Conservation (phyloP, 2,329 filamentous ascomycete species). For the Exophiala calicioides region DNA sequence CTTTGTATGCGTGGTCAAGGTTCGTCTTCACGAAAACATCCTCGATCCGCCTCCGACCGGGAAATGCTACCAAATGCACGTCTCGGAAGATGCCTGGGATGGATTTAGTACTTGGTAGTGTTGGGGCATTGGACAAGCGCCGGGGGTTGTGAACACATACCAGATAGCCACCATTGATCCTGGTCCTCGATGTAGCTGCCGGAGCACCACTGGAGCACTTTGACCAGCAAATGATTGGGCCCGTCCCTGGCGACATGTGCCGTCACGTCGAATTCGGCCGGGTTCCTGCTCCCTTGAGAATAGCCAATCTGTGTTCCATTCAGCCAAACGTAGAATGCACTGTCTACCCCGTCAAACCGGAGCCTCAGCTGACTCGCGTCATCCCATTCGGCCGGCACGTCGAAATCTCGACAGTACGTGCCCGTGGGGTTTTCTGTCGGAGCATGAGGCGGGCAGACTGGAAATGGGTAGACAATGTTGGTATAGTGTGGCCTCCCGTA, state of each 20-base stretch:
- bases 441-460: slow-evolving; percentile 63
- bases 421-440: slow-evolving; percentile 66
- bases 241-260: slow-evolving; percentile 46
- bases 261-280: slow-evolving; percentile 69
- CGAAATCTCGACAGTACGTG: slow-evolving; percentile 59
- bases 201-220: slow-evolving; percentile 71
- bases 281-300: slow-evolving; percentile 67
- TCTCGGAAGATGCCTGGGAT: slow-evolving; percentile 65
- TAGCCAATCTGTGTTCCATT: slow-evolving; percentile 67
- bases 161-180: slow-evolving; percentile 68
- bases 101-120: too few relatives aligned
- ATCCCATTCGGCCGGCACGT: slow-evolving; percentile 44
- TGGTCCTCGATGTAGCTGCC: slow-evolving; percentile 69
- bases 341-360: slow-evolving; percentile 71
- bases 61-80: slow-evolving; percentile 62
- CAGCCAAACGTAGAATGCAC: slow-evolving; percentile 69
- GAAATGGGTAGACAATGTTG: slow-evolving; percentile 67
- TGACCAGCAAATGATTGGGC: slow-evolving; percentile 60
- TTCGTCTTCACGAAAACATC: slow-evolving; percentile 60
- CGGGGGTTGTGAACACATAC: slow-evolving; percentile 2
- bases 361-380: slow-evolving; percentile 58
- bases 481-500: slow-evolving; percentile 69
- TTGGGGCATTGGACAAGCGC: too few relatives aligned
- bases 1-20: slow-evolving; percentile 54
- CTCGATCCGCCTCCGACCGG: slow-evolving; percentile 51